Percentiles rank a stretch among this genome's conserved stretches.
phyloP scores from a whole-genome alignment of 805 yeast species.

The Saccharomycopsis sp. region DNA sequence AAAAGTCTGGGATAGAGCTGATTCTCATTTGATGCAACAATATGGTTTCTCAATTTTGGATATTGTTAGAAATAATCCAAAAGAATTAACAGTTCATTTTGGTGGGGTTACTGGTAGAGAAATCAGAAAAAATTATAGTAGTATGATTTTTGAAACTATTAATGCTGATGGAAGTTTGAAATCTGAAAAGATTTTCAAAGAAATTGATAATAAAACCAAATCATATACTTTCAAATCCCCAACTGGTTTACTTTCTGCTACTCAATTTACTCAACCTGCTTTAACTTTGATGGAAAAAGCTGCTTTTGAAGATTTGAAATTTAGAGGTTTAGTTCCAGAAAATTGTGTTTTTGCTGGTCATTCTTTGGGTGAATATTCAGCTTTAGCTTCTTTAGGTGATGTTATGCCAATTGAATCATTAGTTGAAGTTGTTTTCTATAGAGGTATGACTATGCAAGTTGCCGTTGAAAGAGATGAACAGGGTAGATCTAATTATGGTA shows the following conservation, averaged over 20 bases:
- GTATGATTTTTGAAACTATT: constrained; percentile 96
- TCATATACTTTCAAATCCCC: constrained; percentile 86
- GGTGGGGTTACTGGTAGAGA: constrained; percentile 97
- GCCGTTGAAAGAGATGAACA: constrained; percentile 95
- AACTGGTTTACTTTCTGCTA: constrained; percentile 91
- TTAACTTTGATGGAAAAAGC: constrained; percentile 99
- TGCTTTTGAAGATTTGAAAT: constrained; percentile 91
- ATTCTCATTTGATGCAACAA: constrained; percentile 79
- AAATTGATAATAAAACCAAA: constrained; percentile 68
- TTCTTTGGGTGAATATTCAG: constrained; percentile 98
- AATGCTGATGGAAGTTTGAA: constrained; percentile 72
- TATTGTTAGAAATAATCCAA: constrained; percentile 92
- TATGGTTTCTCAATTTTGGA: constrained; percentile 96
- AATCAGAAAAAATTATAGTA: constrained; percentile 87
- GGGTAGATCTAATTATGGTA: constrained; percentile 98
- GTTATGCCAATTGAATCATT: constrained; percentile 97
- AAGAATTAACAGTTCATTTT: constrained; percentile 88
- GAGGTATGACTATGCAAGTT: constrained; percentile 99
- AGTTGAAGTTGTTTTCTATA: constrained; percentile 96
- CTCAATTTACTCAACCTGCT: constrained; percentile 99
- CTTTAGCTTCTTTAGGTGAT: constrained; percentile 92
- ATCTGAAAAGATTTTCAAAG: constrained; percentile 93
- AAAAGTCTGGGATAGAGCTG: constrained; percentile 97
- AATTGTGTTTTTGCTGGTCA: constrained; percentile 98
- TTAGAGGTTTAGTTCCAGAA: constrained; percentile 90